Evolutionary conservation across 306 rosid species (phyloP), one percentile per base, ranked within the genome.

Genomic region (Luffa aegyptiaca): DNA sequence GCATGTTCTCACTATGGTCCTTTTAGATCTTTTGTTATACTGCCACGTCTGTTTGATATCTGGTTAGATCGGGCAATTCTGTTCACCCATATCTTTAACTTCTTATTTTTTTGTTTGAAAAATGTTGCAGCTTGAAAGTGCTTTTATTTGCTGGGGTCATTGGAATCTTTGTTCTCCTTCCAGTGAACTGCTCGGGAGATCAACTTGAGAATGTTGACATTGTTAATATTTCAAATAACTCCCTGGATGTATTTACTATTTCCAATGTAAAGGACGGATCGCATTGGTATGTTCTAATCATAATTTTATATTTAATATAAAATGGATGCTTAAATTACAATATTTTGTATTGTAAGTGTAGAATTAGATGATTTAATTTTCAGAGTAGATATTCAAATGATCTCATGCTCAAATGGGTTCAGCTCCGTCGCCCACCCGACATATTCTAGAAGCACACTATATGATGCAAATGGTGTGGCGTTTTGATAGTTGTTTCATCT

Each of bases 151-250:
- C 97, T 76, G 97, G 93, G 87, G 63, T 90, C 80, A 77, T 95
- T 57, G 97, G 99, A 75, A 76, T 95, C 84, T 84, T 92, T 77
- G 91, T 91, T 73, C 82, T 95, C 80, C 97, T 95, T 81, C 99
- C 97, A 42, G 85, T 95, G 81, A 95, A 93, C 81, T 91, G 96
- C 87, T 81, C 90, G 31, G 99, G 96, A 57, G 76, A 90, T 85
- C 89, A 85, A 80, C 91, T 88, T 35, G 52, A 80, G 80, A 76
- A 83, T 56, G 48, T 90, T 52, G 88, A 90, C 86, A 56, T 88
- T 0, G 1, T 64, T 79, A 85, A 90, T 81, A 80, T 87, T 77
- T 84, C 87, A 9, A 86, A 82, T 72, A 87, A 82, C 75, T 90
- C 95, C 3, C 16, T 90, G 77, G 95, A 90, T 68, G 84, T 90